Evolutionary conservation across 345 rosid species (phyloP).

Genomic region (Dimocarpus longan): DNA sequence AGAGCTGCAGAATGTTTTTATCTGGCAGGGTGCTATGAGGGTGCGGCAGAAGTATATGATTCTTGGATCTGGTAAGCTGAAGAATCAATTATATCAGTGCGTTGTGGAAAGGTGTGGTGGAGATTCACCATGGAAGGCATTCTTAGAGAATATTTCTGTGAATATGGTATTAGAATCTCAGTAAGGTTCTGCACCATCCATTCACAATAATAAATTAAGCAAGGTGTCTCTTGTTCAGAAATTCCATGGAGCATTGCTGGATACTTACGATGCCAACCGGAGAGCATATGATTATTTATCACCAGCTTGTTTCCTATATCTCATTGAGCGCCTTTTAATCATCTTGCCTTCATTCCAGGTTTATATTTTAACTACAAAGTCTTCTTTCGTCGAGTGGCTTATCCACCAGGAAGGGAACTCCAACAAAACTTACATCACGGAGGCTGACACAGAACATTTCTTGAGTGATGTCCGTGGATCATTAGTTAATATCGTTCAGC

Average conservation of each 20-base stretch:
- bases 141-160: conserved; percentile 23
- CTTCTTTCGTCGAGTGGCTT: conserved; percentile 44
- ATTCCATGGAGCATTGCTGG: conserved; percentile 35
- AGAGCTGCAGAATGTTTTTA: too few species aligned
- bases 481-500: neutral
- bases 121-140: conserved; percentile 32
- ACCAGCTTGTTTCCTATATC: conserved; percentile 45
- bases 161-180: neutral
- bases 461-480: conserved; percentile 5
- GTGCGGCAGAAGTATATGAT: too few species aligned
- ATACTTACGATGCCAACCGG: conserved; percentile 37
- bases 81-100: neutral
- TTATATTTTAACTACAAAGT: conserved; percentile 27
- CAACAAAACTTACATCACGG: neutral
- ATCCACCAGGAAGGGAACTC: conserved; percentile 22
- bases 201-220: neutral
- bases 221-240: conserved; percentile 4
- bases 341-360: conserved; percentile 19
- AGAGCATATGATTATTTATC: conserved; percentile 33
- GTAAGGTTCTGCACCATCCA: neutral
- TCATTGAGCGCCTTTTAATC: conserved; percentile 40
- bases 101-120: conserved; percentile 4
- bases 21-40: too few species aligned
- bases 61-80: conserved; percentile 41
- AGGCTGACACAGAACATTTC: neutral